Conservation (phyloP, 768 basidiomycete species). For the Lepiota subincarnata region DNA sequence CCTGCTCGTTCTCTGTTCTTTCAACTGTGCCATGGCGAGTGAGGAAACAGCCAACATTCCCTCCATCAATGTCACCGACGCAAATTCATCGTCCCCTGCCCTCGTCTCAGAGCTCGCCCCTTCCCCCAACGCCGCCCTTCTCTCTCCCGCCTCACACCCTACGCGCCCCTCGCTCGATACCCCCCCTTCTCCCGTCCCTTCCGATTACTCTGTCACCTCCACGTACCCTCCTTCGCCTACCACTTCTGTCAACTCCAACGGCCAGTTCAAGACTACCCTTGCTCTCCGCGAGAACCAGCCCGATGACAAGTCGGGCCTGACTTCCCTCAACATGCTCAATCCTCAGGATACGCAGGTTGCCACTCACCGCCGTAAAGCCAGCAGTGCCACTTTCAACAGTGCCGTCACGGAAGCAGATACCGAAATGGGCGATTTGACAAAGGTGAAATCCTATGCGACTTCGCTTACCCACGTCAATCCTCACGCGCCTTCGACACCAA, state of each 20-base stretch:
- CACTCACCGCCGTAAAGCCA: slow-evolving; percentile 51
- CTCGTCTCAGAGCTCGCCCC: slow-evolving; percentile 6
- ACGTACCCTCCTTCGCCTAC: slow-evolving; percentile 71
- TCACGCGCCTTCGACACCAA: slow-evolving; percentile 8
- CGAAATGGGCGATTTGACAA: slow-evolving; percentile 32
- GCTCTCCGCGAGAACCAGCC: slow-evolving; percentile 69
- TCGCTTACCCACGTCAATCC: slow-evolving; percentile 30
- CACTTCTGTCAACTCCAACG: slow-evolving; percentile 59
- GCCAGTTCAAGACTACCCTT: slow-evolving; percentile 51
- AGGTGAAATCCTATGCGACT: slow-evolving; percentile 35
- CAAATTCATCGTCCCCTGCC: slow-evolving; percentile 13
- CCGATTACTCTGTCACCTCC: slow-evolving; percentile 24
- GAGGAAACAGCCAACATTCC: slow-evolving; percentile 20
- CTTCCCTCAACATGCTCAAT: slow-evolving; percentile 48
- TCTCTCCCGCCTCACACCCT: slow-evolving; percentile 15
- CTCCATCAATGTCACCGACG: slow-evolving; percentile 29
- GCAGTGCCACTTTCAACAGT: slow-evolving; percentile 51
- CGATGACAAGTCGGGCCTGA: slow-evolving; percentile 47
- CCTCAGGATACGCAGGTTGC: slow-evolving; percentile 24
- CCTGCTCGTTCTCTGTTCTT: background rate
- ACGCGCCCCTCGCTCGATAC: slow-evolving; percentile 14
- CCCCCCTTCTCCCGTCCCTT: slow-evolving; percentile 15
- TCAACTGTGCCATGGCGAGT: slow-evolving; percentile 17
- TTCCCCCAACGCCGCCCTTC: slow-evolving; percentile 12
- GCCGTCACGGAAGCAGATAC: slow-evolving; percentile 46